phyloP scores from a whole-genome alignment of 345 rosid species.

The Rhizophora mangle region DNA sequence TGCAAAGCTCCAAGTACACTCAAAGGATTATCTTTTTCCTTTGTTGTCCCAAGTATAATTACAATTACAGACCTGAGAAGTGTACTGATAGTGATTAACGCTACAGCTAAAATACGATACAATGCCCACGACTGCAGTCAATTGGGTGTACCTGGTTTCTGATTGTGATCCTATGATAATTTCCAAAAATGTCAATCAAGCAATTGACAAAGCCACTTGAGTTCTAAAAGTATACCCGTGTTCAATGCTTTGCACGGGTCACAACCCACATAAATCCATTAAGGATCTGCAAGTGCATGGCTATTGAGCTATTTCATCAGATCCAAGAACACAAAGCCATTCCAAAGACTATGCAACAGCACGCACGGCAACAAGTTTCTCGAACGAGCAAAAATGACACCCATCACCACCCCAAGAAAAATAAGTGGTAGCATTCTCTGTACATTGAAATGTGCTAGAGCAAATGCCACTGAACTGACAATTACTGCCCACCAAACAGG shows the following conservation, averaged over 20 bases:
- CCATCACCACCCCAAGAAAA: conserved; percentile 90
- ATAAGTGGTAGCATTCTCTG: conserved; percentile 97
- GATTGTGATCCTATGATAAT: conserved; percentile 8
- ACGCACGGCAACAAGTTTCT: conserved; percentile 83
- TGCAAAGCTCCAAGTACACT: background rate
- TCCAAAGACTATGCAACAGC: conserved; percentile 98
- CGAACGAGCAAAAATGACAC: conserved; percentile 81
- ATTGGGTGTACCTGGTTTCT: conserved; percentile 8
- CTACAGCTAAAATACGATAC: conserved; percentile 3
- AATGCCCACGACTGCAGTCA: conserved; percentile 12
- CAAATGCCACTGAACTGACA: conserved; percentile 85
- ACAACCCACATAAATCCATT: conserved; percentile 13
- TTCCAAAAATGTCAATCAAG: background rate
- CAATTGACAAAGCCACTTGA: conserved; percentile 1
- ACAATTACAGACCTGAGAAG: conserved; percentile 17
- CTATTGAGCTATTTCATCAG: conserved; percentile 55
- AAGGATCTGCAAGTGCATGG: conserved; percentile 14
- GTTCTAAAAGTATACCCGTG: background rate
- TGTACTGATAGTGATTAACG: conserved; percentile 6
- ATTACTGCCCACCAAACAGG: conserved; percentile 94
- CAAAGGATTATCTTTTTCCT: conserved; percentile 8
- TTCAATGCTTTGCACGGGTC: background rate
- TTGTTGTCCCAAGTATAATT: conserved; percentile 9
- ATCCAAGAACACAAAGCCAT: conserved; percentile 90
- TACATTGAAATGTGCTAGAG: conserved; percentile 90